Percentiles rank a stretch among this genome's conserved stretches.
These are phyloP conservation scores for Danielozyma ontarioensis DNA, from an alignment of 805 yeast genomes.

Conservation along the genomic window DNA sequence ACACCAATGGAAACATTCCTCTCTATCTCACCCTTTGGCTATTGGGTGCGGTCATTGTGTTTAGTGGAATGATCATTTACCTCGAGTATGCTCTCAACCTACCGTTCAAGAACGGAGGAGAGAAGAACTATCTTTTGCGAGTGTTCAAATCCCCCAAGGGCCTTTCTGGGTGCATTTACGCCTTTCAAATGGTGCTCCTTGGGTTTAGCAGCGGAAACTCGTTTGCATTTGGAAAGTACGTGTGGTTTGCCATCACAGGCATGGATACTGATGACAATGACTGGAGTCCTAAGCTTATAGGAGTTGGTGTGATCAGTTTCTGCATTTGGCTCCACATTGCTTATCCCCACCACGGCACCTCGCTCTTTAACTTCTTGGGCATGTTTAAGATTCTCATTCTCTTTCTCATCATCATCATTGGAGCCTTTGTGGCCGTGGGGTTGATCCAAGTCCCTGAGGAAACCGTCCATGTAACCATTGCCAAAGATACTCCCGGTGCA, in stretches of 20 bases:
- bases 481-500: conserved; percentile 16
- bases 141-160: conserved; percentile 29
- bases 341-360: conserved; percentile 46
- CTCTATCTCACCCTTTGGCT: conserved; percentile 28
- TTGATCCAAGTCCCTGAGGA: conserved; percentile 16
- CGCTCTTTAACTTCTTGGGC: conserved; percentile 51
- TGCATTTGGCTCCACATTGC: conserved; percentile 44
- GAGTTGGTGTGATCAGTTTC: conserved; percentile 42
- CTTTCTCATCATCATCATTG: conserved; percentile 44
- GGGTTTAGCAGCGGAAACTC: conserved; percentile 62
- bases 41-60: conserved; percentile 32
- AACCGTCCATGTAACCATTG: conserved; percentile 20
- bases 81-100: conserved; percentile 35
- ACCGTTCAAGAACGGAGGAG: conserved; percentile 40
- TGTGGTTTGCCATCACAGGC: conserved; percentile 33
- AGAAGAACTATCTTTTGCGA: conserved; percentile 34
- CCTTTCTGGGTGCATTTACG: conserved; percentile 34
- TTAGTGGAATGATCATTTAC: conserved; percentile 36
- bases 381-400: conserved; percentile 48
- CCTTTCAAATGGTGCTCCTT: conserved; percentile 50
- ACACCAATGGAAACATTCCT: conserved; percentile 33
- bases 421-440: conserved; percentile 36
- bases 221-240: conserved; percentile 60
- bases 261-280: conserved; percentile 19
- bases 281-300: conserved; percentile 42